These are phyloP conservation scores for Sextonia rubra DNA, from an alignment of 164 flowering plant species.

Conservation along the genomic window DNA sequence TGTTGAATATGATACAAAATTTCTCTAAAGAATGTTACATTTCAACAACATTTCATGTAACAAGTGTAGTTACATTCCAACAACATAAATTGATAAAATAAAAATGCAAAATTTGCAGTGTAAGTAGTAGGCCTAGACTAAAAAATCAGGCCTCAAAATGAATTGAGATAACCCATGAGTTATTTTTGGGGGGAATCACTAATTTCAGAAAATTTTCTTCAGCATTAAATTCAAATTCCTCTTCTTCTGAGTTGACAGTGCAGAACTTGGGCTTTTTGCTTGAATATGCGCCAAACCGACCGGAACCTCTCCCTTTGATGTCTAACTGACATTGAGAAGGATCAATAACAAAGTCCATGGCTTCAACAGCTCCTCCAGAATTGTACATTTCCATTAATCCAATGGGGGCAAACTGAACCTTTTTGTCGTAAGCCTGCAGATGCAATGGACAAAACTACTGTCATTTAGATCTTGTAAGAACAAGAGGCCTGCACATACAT, in stretches of 20 bases:
- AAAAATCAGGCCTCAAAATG: slow-evolving; percentile 20
- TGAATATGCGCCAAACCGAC: slow-evolving; percentile 54
- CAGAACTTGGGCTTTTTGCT: slow-evolving; percentile 36
- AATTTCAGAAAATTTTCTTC: slow-evolving; percentile 36
- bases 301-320: slow-evolving; percentile 48
- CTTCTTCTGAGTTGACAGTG: slow-evolving; percentile 30
- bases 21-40: too few species aligned
- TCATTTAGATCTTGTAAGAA: not conserved
- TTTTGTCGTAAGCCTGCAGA: slow-evolving; percentile 33
- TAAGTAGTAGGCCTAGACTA: not conserved
- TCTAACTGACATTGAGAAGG: slow-evolving; percentile 17
- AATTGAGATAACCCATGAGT: slow-evolving; percentile 42
- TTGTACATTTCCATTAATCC: slow-evolving; percentile 64
- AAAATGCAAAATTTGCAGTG: not conserved
- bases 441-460: not conserved
- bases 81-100: not conserved
- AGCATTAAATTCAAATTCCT: slow-evolving; percentile 24
- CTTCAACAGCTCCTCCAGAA: slow-evolving; percentile 60
- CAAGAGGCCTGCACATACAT: not conserved
- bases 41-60: too few species aligned
- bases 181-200: slow-evolving; percentile 25
- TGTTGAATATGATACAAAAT: too few species aligned
- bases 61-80: too few species aligned
- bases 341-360: slow-evolving; percentile 20
- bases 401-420: slow-evolving; percentile 50